phyloP scores from a whole-genome alignment of 768 basidiomycete genomes.

The Phallus indusiatus region DNA sequence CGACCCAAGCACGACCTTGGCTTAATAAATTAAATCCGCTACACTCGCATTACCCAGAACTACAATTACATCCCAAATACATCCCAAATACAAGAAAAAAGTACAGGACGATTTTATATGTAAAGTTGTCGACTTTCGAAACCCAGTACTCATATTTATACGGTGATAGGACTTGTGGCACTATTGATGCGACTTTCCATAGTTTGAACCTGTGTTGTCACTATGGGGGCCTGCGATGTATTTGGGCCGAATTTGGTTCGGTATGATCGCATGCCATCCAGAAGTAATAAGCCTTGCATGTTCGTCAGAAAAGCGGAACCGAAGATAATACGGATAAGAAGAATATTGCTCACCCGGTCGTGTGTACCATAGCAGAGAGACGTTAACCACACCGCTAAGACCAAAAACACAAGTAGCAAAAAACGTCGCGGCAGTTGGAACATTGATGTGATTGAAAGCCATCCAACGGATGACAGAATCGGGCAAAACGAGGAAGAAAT shows the following conservation, averaged over 20 bases:
- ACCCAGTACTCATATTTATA: no score
- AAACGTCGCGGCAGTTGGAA: slow-evolving; percentile 25
- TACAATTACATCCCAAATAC: no score
- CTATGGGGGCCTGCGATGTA: not conserved
- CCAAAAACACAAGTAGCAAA: slow-evolving; percentile 24
- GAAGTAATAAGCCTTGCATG: not conserved
- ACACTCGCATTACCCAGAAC: no score
- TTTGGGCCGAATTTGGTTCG: not conserved
- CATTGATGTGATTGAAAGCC: slow-evolving; percentile 15
- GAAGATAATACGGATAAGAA: not conserved
- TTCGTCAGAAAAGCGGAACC: not conserved
- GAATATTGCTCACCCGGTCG: slow-evolving; percentile 16
- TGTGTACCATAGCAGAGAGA: slow-evolving; percentile 27
- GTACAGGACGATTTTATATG: no score
- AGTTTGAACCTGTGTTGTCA: no score
- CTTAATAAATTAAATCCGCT: no score
- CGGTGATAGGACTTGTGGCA: no score
- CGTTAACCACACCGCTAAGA: slow-evolving; percentile 33
- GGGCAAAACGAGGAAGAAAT: slow-evolving; percentile 30
- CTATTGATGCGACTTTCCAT: no score
- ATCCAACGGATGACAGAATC: slow-evolving; percentile 33
- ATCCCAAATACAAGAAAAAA: no score
- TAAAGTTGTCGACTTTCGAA: no score
- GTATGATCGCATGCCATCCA: not conserved
- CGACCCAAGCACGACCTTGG: no score